Evolutionary conservation across 2,329 filamentous ascomycete species (phyloP).

Genomic region (Emmonsiellopsis sp.): DNA sequence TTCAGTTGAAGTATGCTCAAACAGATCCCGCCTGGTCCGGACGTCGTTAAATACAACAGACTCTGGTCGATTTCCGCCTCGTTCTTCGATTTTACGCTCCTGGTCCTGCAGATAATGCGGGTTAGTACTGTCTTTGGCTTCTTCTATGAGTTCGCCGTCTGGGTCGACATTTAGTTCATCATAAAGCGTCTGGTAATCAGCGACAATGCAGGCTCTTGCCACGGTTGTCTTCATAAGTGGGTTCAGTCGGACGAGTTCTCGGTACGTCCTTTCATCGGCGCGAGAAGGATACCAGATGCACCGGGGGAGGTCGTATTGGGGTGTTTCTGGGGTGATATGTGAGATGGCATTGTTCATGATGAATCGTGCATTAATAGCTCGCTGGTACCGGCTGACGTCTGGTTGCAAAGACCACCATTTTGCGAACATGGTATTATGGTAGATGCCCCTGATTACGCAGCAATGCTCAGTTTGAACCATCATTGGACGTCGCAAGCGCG

Average conservation of each 20-base stretch:
- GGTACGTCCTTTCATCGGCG: neutral
- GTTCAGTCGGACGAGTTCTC: neutral
- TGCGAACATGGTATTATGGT: constrained; percentile 31
- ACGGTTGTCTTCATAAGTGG: neutral
- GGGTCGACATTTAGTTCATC: neutral
- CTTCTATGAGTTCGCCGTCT: neutral
- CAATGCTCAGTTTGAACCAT: constrained; percentile 17
- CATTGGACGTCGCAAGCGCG: constrained; percentile 23
- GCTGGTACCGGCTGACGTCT: neutral
- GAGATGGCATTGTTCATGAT: constrained; percentile 9
- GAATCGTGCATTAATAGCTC: constrained; percentile 4
- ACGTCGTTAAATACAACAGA: too few relatives aligned
- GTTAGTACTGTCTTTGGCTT: neutral
- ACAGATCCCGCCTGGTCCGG: too few relatives aligned
- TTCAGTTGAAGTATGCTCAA: too few relatives aligned
- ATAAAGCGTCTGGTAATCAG: neutral
- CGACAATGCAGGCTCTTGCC: neutral
- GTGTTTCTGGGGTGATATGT: neutral
- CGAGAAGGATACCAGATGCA: constrained; percentile 2
- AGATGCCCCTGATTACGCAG: constrained; percentile 27
- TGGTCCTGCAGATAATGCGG: neutral
- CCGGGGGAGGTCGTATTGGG: neutral
- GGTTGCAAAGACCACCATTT: constrained; percentile 19
- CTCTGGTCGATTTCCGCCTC: too few relatives aligned
- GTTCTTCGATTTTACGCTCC: neutral